Conservation (phyloP, 2,329 filamentous ascomycete genomes). For the Cercospora sesami region DNA sequence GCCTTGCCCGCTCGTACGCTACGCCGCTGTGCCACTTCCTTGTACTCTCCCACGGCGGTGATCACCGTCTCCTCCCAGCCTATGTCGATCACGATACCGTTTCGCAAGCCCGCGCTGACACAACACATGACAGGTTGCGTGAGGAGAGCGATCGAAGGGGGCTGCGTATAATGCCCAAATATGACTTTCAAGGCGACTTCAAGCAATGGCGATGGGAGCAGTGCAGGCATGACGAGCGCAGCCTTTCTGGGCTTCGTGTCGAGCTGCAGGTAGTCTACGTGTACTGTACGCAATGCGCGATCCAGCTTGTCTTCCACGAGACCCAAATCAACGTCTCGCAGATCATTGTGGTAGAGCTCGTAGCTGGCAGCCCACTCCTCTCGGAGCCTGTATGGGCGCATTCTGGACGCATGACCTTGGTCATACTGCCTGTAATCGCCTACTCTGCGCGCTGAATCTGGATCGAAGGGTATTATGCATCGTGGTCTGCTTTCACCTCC, state of each 20-base stretch:
- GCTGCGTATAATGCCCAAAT: constrained; percentile 77
- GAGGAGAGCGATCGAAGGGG: constrained; percentile 77
- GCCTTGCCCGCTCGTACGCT: constrained; percentile 73
- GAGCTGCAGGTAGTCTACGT: constrained; percentile 70
- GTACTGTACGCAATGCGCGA: constrained; percentile 74
- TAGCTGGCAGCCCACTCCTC: constrained; percentile 63
- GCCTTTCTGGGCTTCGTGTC: constrained; percentile 72
- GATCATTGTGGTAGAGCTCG: constrained; percentile 77
- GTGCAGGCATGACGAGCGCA: constrained; percentile 73
- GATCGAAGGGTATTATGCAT: constrained; percentile 71
- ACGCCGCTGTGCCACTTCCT: constrained; percentile 70
- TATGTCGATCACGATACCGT: constrained; percentile 83
- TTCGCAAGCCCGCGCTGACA: constrained; percentile 77
- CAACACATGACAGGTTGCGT: constrained; percentile 72
- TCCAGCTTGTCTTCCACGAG: constrained; percentile 86
- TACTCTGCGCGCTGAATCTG: constrained; percentile 71
- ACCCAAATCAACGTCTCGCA: constrained; percentile 71
- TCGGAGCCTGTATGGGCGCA: constrained; percentile 48
- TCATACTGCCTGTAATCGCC: constrained; percentile 70
- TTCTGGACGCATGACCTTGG: constrained; percentile 15
- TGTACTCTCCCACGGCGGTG: constrained; percentile 86
- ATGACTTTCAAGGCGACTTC: constrained; percentile 73
- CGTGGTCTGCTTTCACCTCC: constrained; percentile 75
- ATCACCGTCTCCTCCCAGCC: constrained; percentile 90
- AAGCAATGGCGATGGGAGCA: constrained; percentile 74